Evolutionary conservation across 441 rosid genomes (phyloP), one percentile per base, ranked within the genome.

Genomic region (Adansonia gregorii): DNA sequence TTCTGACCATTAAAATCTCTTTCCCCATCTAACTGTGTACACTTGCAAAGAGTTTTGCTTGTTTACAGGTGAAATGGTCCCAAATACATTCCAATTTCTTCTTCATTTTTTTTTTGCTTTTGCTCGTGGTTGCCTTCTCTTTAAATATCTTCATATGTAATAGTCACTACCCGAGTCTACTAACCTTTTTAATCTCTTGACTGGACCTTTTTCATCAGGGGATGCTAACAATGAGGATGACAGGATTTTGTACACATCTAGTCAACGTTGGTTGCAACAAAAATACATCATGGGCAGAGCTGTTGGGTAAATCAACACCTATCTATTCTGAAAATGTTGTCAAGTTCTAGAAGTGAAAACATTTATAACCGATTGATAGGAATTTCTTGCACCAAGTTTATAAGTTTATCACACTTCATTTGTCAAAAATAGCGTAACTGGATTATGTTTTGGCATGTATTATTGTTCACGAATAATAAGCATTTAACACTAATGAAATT

Each of bases 281-380:
- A 78, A 82, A 7, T 86, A 85, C 41, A 86, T 89, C 72, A 79
- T 85, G 83, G 93, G 92, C 14, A 84, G 91, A 84, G 93, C 93
- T 14, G 81, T 87, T 27, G 93, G 92, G 90, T 90, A 88, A 82
- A 64, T 51, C 19, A n/a, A 31, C 63, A 35, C 31, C 39, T 51
- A 35, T 35, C 19, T 43, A 27, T 52, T 70, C 46, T 14, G 7
- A 14, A 52, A 14, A 27, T 14, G 41, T 51, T 52, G 4, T 2
- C 12, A 31, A 46, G n/a, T 68, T 48, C 8, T 46, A 68, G 48
- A 52, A 71, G n/a, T 71, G 63, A 27, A 15, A 27, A 39, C 22
- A 45, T 46, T 46, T 20, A 0, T 11, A 43, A 67, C 17, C 20
- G 35, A 45, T 35, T 45, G 72, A 72, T 11, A n/a, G 66, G 39